These are phyloP conservation scores for Trametes meyenii DNA, from an alignment of 768 basidiomycete species.

Conservation along the genomic window DNA sequence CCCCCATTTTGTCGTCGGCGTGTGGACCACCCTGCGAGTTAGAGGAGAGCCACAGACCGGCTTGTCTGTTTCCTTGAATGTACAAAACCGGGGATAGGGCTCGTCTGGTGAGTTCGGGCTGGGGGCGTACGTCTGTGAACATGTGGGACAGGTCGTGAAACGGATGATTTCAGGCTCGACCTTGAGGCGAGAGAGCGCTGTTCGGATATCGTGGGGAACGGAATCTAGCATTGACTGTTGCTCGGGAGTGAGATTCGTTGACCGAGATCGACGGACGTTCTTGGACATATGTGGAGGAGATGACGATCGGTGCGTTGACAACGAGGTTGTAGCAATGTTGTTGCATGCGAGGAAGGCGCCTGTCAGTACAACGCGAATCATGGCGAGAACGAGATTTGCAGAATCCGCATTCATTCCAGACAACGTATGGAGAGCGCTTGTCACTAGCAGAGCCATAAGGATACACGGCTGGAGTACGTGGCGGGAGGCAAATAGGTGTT, in stretches of 20 bases:
- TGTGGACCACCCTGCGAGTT: not conserved
- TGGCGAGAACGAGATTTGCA: not conserved
- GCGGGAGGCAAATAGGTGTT: not conserved
- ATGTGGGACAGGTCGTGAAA: not conserved
- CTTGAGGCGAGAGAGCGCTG: not conserved
- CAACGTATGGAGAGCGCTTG: not conserved
- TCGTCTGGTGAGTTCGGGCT: not conserved
- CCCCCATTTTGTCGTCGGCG: not conserved
- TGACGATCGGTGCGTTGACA: not conserved
- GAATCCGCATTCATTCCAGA: not conserved
- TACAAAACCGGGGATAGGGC: not conserved
- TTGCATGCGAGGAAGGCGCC: slow-evolving; percentile 1
- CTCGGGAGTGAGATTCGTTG: not conserved
- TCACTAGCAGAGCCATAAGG: not conserved
- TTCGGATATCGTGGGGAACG: not conserved
- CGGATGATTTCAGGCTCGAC: not conserved
- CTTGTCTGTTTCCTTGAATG: not conserved
- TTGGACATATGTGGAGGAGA: no score
- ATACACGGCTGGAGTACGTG: not conserved
- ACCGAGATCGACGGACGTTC: not conserved
- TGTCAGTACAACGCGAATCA: not conserved
- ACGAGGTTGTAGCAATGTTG: not conserved
- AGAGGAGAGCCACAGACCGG: not conserved
- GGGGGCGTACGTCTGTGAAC: not conserved
- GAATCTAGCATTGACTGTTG: not conserved